Evolutionary conservation across 2,329 filamentous ascomycete genomes (phyloP).

Genomic region (Neofusicoccum sp.): DNA sequence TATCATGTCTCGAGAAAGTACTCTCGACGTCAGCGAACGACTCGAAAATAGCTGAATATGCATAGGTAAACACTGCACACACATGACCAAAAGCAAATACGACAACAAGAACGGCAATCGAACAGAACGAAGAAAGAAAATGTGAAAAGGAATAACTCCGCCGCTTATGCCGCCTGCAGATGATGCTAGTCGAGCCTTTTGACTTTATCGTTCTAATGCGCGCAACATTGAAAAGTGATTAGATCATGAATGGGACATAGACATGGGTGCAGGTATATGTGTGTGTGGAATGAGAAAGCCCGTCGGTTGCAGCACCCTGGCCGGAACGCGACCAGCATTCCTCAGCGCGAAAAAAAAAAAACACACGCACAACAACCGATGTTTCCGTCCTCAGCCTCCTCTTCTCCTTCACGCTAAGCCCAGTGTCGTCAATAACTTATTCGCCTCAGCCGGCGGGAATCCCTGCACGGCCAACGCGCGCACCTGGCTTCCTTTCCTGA

Average conservation of each 20-base stretch:
- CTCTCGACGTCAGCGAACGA: no score
- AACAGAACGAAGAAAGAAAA: neutral
- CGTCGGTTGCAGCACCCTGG: neutral
- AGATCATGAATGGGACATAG: neutral
- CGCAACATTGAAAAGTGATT: neutral
- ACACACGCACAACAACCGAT: neutral
- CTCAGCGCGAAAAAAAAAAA: neutral
- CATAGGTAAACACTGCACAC: no score
- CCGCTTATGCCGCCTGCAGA: slow-evolving; percentile 13
- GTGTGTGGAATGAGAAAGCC: neutral
- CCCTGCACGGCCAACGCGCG: slow-evolving; percentile 56
- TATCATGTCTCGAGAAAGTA: no score
- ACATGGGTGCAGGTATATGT: neutral
- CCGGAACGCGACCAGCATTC: slow-evolving; percentile 3
- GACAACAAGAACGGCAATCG: neutral
- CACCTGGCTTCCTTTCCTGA: slow-evolving; percentile 60
- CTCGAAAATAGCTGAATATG: no score
- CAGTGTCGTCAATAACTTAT: slow-evolving; percentile 37
- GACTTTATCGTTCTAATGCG: neutral
- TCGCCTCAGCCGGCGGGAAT: slow-evolving; percentile 51
- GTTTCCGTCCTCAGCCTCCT: neutral
- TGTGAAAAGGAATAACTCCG: neutral
- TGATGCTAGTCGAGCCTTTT: neutral
- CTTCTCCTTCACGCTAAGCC: slow-evolving; percentile 22
- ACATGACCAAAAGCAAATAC: no score